Evolutionary conservation across 306 rosid species (phyloP).

Genomic region (Cucumis cinereus): DNA sequence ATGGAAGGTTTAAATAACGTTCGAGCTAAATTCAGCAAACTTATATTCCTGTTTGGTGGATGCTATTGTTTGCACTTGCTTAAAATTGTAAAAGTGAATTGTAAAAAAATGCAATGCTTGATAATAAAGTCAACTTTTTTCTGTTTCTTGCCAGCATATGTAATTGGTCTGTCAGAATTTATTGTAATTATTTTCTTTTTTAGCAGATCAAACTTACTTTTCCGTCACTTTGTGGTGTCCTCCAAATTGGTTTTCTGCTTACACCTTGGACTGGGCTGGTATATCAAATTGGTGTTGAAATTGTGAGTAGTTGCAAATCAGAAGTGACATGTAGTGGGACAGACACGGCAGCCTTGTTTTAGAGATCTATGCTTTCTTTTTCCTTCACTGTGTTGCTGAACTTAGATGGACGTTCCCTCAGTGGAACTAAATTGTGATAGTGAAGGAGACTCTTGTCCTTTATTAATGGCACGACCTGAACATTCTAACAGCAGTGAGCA

Average conservation of each 20-base stretch:
- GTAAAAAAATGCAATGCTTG: background rate
- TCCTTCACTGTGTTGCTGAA: slow-evolving; percentile 23
- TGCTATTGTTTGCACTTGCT: background rate
- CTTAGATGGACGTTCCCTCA: slow-evolving; percentile 50
- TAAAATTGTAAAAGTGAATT: background rate
- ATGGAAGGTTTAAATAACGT: background rate
- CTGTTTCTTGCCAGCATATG: background rate
- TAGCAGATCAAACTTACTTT: background rate
- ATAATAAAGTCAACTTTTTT: background rate
- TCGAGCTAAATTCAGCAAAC: background rate
- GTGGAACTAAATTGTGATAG: slow-evolving; percentile 38
- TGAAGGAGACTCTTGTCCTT: slow-evolving; percentile 19
- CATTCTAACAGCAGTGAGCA: slow-evolving; percentile 26
- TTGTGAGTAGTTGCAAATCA: background rate
- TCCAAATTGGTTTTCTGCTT: slow-evolving; percentile 1
- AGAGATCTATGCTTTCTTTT: slow-evolving; percentile 25
- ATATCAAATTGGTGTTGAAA: background rate
- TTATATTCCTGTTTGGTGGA: background rate
- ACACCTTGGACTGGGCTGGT: background rate
- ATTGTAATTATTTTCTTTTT: background rate
- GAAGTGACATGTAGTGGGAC: slow-evolving; percentile 7
- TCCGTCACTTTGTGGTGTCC: background rate
- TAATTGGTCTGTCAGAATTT: background rate
- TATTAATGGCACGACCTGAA: slow-evolving; percentile 59
- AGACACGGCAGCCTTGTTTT: slow-evolving; percentile 8